Percentiles rank a stretch among this genome's conserved stretches.
Evolutionary conservation across 1,284 basidiomycete species (phyloP).

Genomic region (Coniophora puteana): DNA sequence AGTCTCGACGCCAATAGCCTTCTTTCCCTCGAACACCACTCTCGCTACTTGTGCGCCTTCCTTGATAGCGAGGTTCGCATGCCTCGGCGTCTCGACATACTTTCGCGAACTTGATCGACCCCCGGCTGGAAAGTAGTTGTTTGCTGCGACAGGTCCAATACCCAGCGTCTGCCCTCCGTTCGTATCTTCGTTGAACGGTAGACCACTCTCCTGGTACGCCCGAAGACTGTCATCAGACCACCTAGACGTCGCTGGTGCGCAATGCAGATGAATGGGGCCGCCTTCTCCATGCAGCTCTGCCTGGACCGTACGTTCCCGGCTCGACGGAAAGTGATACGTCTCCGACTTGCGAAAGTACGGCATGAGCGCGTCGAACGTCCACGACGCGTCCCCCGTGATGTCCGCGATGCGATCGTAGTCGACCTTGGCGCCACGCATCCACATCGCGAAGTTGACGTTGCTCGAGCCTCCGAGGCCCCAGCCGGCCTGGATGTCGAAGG

Average conservation of each 20-base stretch:
- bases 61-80: background rate
- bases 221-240: background rate
- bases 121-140: background rate
- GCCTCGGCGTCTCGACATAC: background rate
- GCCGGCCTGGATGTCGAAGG: background rate
- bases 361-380: slow-evolving; percentile 1
- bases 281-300: background rate
- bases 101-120: background rate
- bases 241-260: background rate
- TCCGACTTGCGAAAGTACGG: background rate
- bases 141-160: background rate
- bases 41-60: background rate
- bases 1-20: background rate
- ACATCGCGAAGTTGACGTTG: background rate
- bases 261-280: slow-evolving; percentile 1
- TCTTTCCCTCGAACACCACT: background rate
- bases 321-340: background rate
- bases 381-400: slow-evolving; percentile 1
- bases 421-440: background rate
- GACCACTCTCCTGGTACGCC: background rate
- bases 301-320: background rate
- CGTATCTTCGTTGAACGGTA: background rate
- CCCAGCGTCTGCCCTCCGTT: background rate
- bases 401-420: slow-evolving; percentile 3
- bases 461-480: slow-evolving; percentile 1